Base-by-base conservation (phyloP, 495 filamentous ascomycete species). In the Astrothelium macrocarpum region DNA sequence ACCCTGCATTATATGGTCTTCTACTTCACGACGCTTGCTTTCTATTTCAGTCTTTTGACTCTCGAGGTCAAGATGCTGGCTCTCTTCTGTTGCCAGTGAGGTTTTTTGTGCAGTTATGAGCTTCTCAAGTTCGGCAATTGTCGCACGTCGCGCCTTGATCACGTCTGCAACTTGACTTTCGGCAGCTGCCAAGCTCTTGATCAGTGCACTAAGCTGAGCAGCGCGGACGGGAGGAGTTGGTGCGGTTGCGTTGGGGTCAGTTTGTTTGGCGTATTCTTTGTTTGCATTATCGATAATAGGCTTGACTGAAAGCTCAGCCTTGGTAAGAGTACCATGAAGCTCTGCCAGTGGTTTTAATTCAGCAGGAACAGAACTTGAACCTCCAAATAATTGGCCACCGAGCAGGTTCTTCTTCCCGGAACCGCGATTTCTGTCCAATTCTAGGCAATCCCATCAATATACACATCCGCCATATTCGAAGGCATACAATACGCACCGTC, bases 161-260 rank as follows among this genome's bases (percentile, higher is more conserved):
- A 88, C 88, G 64, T 95, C 90, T 2, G 89, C 87, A 1, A 97
- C 90, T 0, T 92, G 92, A 46, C 85, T 88, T 75, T 97, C 91
- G n/a, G 94, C 94, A 62, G 84, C 90, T 36, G 91, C 90, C 18
- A 99, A 82, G 2, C 83, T 85, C 76, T 94, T 96, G 59, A 97
- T 80, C 9, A 99, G 78, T 2, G 89, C 85, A 66, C 86, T 90
- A 23, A 98, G 86, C 18, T 91, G 87, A 31, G 95, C 95, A 1
- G 94, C 94, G 71, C 95, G 88, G 11, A 97, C 91, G 1, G 94
- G 91, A 10, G 91, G 85, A 0, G 89, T 82, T 4, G 92, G 90
- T 7, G 83, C 71, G 2, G 81, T 77, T 7, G 80, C 80, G 43
- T 78, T 75, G 1, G 89, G 81, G 64, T 93, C 89, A 36, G 85